Percentiles rank a stretch among this genome's conserved stretches.
Evolutionary conservation across 2,329 filamentous ascomycete species (phyloP).

Genomic region (Chaetomiaceae sp.): DNA sequence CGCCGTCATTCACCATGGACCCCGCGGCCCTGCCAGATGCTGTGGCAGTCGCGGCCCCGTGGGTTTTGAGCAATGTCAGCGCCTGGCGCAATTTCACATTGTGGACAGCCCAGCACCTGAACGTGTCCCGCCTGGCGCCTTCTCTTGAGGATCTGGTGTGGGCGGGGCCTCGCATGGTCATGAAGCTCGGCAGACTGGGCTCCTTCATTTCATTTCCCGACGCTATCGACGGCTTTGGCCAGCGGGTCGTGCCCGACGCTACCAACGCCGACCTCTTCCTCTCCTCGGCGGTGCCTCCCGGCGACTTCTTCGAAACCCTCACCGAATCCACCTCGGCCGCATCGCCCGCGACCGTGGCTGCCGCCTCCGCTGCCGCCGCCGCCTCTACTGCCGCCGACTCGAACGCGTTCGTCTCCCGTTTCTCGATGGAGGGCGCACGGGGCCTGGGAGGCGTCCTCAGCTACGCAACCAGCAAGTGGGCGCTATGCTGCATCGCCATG

Average conservation of each 20-base stretch:
- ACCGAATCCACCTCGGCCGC: conserved; percentile 33
- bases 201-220: conserved; percentile 57
- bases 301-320: conserved; percentile 46
- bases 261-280: conserved; percentile 38
- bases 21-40: conserved; percentile 11
- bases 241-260: conserved; percentile 53
- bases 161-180: conserved; percentile 64
- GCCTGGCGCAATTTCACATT: conserved; percentile 49
- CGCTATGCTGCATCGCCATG: conserved; percentile 77
- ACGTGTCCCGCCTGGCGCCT: conserved; percentile 54
- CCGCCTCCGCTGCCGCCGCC: conserved; percentile 28
- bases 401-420: conserved; percentile 37
- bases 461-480: conserved; percentile 90
- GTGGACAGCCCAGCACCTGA: conserved; percentile 47
- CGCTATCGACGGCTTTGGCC: conserved; percentile 53
- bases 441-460: conserved; percentile 81
- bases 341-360: conserved; percentile 31
- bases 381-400: conserved; percentile 40
- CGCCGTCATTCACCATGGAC: conserved; percentile 12
- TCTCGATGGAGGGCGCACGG: conserved; percentile 54
- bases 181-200: conserved; percentile 59
- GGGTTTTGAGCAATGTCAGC: conserved; percentile 36
- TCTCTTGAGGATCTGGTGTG: conserved; percentile 63
- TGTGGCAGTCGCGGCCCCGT: conserved; percentile 23
- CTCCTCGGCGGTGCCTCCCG: conserved; percentile 26